A percentile compares a stretch with the other conserved stretches of the same genome.
Conservation (phyloP, 352 stramenopile species). For the Blastocystis sp. region DNA sequence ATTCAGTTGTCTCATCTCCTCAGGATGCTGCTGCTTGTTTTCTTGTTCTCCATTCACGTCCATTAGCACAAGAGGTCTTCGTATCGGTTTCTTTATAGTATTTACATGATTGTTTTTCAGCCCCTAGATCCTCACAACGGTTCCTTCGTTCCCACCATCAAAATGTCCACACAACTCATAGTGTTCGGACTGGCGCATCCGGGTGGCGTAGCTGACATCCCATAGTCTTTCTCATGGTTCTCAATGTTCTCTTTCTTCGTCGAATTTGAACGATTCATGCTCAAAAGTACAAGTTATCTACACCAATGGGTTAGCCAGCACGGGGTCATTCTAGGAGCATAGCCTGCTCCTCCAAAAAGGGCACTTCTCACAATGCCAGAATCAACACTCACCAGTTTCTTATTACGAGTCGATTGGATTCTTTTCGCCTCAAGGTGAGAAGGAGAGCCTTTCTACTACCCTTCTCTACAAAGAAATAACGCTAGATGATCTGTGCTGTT, state of each 20-base stretch:
- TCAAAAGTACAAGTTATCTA: neutral
- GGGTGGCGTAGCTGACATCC: neutral
- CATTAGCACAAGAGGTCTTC: neutral
- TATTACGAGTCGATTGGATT: neutral
- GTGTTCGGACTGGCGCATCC: constrained; percentile 11
- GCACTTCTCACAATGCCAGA: neutral
- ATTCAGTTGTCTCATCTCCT: neutral
- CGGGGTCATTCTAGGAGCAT: too few species aligned
- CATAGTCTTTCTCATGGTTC: neutral
- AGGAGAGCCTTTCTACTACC: neutral
- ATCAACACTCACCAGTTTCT: neutral
- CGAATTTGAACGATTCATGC: neutral
- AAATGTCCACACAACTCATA: neutral
- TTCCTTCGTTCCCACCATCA: neutral
- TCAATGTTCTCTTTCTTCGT: neutral
- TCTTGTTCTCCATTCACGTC: neutral
- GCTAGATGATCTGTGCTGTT: neutral
- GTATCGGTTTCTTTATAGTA: constrained; percentile 1
- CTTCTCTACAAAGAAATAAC: neutral
- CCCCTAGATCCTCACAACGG: neutral
- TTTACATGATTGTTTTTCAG: neutral
- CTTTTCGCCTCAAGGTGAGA: neutral
- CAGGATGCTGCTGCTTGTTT: neutral
- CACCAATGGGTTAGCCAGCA: too few species aligned
- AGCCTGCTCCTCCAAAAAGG: too few species aligned